Conservation (phyloP, 2,329 filamentous ascomycete genomes). For the Fusarium bulbicola region DNA sequence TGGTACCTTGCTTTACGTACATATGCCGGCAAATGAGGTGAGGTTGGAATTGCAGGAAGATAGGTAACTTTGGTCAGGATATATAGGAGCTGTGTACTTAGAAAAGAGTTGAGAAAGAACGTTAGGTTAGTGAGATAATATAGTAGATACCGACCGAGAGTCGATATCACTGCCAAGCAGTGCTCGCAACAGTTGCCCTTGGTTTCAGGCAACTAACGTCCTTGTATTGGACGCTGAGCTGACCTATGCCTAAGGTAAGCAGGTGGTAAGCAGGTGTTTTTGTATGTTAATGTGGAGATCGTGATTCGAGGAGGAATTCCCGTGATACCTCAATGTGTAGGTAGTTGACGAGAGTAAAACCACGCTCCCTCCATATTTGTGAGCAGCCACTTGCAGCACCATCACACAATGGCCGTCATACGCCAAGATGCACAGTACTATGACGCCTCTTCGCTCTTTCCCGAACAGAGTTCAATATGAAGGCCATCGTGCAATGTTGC, state of each 20-base stretch:
- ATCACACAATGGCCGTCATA: constrained; percentile 31
- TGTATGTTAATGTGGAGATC: not conserved
- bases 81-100: not conserved
- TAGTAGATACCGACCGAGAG: not conserved
- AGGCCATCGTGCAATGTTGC: constrained; percentile 13
- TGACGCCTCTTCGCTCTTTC: constrained; percentile 4
- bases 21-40: not conserved
- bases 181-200: not conserved
- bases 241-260: not conserved
- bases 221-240: not conserved
- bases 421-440: constrained; percentile 9
- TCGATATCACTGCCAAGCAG: not conserved
- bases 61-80: not conserved
- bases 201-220: not conserved
- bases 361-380: not conserved
- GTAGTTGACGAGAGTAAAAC: not conserved
- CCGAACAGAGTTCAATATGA: not conserved
- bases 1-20: not conserved
- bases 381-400: constrained; percentile 10
- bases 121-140: not conserved
- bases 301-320: not conserved
- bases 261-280: not conserved
- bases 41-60: not conserved
- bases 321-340: not conserved
- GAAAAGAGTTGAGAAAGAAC: not conserved